phyloP scores from a whole-genome alignment of 176 grass and related monocot species.

The Paspalum notatum region DNA sequence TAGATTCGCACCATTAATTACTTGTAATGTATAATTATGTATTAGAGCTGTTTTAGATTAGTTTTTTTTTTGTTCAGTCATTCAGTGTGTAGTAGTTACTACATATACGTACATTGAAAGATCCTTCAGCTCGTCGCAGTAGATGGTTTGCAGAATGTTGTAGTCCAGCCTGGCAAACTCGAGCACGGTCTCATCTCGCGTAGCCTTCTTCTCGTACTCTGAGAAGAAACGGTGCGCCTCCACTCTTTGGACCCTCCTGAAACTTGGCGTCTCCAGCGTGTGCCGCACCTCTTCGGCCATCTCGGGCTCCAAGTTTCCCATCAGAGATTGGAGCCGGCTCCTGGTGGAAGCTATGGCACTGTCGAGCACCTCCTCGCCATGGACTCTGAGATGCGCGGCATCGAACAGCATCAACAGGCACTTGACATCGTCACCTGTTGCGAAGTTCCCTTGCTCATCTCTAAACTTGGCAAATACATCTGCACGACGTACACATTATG shows the following conservation, averaged over 20 bases:
- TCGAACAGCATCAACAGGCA: constrained; percentile 39
- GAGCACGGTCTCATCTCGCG: constrained; percentile 16
- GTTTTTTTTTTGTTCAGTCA: too few species aligned
- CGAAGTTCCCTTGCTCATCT: background rate
- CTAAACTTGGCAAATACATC: too few species aligned
- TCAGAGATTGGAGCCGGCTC: background rate
- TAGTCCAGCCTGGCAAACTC: constrained; percentile 50
- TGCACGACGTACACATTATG: too few species aligned
- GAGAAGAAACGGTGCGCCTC: constrained; percentile 37
- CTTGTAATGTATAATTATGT: too few species aligned
- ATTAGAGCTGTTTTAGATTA: too few species aligned
- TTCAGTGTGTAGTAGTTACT: too few species aligned
- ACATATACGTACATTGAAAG: background rate
- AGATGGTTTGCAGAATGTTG: constrained; percentile 44
- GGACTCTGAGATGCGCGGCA: constrained; percentile 28
- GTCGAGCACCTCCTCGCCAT: constrained; percentile 43
- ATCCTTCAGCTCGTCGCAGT: constrained; percentile 40
- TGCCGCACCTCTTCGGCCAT: constrained; percentile 29
- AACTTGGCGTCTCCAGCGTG: constrained; percentile 30
- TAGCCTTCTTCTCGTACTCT: constrained; percentile 24
- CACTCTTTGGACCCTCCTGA: constrained; percentile 42
- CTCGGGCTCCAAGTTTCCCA: background rate
- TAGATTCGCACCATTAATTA: too few species aligned
- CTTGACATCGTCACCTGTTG: background rate
- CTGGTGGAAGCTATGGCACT: constrained; percentile 20